These are phyloP conservation scores for Euptelea pleiosperma DNA, from an alignment of 164 flowering plant genomes.

Conservation along the genomic window DNA sequence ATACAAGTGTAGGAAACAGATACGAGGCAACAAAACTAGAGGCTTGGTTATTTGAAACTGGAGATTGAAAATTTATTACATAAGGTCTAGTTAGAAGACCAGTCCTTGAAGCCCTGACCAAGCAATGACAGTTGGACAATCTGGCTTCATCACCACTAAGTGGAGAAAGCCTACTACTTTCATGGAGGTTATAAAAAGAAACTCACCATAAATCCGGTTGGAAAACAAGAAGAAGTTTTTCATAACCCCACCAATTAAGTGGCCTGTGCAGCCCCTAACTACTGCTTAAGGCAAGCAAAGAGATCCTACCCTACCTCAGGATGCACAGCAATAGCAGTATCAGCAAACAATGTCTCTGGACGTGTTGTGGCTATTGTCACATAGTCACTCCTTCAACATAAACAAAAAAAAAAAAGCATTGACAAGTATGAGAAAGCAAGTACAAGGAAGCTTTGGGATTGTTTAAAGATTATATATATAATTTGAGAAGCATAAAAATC, in stretches of 20 bases:
- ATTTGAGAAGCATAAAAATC: background rate
- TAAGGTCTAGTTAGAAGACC: no score
- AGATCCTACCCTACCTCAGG: constrained; percentile 63
- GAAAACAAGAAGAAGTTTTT: no score
- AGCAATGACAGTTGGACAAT: no score
- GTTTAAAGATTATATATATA: background rate
- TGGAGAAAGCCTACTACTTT: no score
- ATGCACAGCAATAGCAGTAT: constrained; percentile 87
- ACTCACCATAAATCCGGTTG: no score
- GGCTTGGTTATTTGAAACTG: background rate
- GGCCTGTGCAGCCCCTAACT: no score
- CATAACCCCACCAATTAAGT: no score
- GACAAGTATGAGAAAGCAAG: background rate
- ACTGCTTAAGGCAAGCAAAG: background rate
- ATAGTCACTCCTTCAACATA: constrained; percentile 63
- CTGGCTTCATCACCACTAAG: no score
- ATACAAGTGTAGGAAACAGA: background rate
- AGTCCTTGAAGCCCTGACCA: no score
- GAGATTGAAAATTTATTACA: no score
- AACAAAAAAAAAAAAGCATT: constrained; percentile 5
- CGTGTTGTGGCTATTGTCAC: constrained; percentile 94
- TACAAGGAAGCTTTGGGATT: background rate
- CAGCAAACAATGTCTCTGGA: constrained; percentile 96
- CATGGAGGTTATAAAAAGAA: no score
- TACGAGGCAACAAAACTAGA: background rate